Conservation (phyloP, 2,329 filamentous ascomycete species). For the Lecanoromycetidae sp. region DNA sequence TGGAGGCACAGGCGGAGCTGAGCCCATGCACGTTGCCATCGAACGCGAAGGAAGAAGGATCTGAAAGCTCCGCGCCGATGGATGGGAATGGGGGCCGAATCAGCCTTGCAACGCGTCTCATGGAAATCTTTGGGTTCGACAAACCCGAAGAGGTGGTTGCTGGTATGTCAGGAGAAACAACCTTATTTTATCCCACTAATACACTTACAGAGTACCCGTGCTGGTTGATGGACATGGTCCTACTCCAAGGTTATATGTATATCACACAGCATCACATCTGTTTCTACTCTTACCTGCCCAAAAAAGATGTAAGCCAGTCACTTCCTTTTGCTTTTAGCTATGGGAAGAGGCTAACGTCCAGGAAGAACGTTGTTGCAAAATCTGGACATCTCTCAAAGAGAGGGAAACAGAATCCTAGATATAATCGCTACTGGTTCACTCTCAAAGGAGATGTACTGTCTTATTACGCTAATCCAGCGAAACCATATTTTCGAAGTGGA, state of each 20-base stretch:
- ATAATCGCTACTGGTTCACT: conserved; percentile 84
- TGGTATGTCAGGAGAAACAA: conserved; percentile 33
- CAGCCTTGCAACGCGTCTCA: conserved; percentile 57
- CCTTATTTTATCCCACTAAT: conserved; percentile 7
- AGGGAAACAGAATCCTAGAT: conserved; percentile 76
- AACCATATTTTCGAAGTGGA: conserved; percentile 82
- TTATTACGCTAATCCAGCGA: conserved; percentile 73
- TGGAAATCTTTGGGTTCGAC: conserved; percentile 77
- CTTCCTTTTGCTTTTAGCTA: background rate
- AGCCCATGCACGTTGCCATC: conserved; percentile 21
- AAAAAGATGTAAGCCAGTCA: conserved; percentile 57
- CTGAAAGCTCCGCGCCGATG: too few relatives aligned
- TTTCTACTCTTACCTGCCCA: conserved; percentile 94
- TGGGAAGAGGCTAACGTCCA: background rate
- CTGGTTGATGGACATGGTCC: conserved; percentile 80
- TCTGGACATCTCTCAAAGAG: conserved; percentile 82
- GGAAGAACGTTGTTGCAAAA: conserved; percentile 57
- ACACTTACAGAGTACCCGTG: conserved; percentile 67
- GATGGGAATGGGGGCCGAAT: conserved; percentile 33
- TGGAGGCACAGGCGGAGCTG: conserved; percentile 58
- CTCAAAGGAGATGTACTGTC: conserved; percentile 84
- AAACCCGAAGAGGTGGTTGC: conserved; percentile 72
- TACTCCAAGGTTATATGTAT: conserved; percentile 92
- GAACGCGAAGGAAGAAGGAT: conserved; percentile 22
- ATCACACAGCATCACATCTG: conserved; percentile 87